A percentile compares a stretch with the other conserved stretches of the same genome.
Evolutionary conservation across 1,284 basidiomycete genomes (phyloP).

Genomic region (Ustilago loliicola): DNA sequence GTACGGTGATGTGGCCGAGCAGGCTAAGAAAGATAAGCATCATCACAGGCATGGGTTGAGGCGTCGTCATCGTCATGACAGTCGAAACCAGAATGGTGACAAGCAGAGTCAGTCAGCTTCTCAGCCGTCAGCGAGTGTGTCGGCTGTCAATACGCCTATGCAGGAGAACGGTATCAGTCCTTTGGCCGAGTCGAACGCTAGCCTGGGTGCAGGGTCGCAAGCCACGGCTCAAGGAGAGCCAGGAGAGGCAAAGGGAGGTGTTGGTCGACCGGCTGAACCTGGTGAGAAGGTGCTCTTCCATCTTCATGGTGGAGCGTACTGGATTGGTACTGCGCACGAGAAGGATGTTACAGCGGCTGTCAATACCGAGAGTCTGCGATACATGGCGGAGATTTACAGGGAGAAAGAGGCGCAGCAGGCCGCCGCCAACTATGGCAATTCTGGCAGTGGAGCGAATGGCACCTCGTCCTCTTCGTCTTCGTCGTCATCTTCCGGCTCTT

Average conservation of each 20-base stretch:
- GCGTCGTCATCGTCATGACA: neutral
- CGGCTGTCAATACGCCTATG: slow-evolving; percentile 2
- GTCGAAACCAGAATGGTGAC: neutral
- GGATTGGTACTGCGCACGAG: slow-evolving; percentile 65
- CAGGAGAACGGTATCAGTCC: slow-evolving; percentile 6
- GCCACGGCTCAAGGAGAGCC: neutral
- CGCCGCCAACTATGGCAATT: too few relatives aligned
- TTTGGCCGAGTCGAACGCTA: slow-evolving; percentile 10
- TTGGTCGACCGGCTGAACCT: slow-evolving; percentile 42
- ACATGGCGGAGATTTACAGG: slow-evolving; percentile 53
- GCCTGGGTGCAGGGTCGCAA: slow-evolving; percentile 11
- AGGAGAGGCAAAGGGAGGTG: slow-evolving; percentile 23
- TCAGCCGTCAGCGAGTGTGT: neutral
- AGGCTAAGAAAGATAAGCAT: neutral
- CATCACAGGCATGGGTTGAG: neutral
- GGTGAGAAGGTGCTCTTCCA: slow-evolving; percentile 64
- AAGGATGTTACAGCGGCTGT: slow-evolving; percentile 60
- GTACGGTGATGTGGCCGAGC: slow-evolving; percentile 50
- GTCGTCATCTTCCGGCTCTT: slow-evolving; percentile 4
- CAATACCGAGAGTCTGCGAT: slow-evolving; percentile 53
- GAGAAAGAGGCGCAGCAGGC: slow-evolving; percentile 13
- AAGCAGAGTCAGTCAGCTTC: neutral
- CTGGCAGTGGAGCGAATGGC: neutral
- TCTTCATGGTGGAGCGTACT: slow-evolving; percentile 67
- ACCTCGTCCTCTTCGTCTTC: slow-evolving; percentile 14